These are phyloP conservation scores for Linnemannia elongata DNA, from an alignment of 192 early-diverging fungal genomes.

Conservation along the genomic window DNA sequence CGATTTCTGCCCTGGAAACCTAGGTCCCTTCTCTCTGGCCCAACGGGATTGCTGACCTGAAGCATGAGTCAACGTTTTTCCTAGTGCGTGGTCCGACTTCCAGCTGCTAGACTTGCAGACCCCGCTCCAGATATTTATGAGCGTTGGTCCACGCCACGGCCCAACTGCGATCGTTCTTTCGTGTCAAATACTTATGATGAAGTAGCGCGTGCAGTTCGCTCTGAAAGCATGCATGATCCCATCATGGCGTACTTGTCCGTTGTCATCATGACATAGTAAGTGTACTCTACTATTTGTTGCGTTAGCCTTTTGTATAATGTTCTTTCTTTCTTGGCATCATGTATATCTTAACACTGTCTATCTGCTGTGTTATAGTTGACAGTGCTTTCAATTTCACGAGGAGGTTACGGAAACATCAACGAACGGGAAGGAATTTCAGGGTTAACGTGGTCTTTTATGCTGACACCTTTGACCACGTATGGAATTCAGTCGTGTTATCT, in stretches of 20 bases:
- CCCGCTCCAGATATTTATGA: conserved; percentile 25
- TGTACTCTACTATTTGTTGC: not conserved
- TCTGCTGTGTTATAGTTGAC: not conserved
- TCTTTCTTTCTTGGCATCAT: too few relatives aligned
- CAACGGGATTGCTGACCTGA: conserved; percentile 27
- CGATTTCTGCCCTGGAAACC: not conserved
- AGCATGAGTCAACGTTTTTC: conserved; percentile 13
- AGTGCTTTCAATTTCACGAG: too few relatives aligned
- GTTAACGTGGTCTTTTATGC: conserved; percentile 11
- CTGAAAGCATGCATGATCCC: conserved; percentile 22
- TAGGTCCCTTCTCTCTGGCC: conserved; percentile 6
- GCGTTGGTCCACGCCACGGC: conserved; percentile 10
- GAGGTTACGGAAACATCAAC: conserved; percentile 13
- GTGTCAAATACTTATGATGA: conserved; percentile 19
- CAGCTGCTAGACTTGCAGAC: not conserved
- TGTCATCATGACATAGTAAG: conserved; percentile 31
- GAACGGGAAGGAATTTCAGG: conserved; percentile 10
- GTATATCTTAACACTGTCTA: too few relatives aligned
- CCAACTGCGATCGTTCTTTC: conserved; percentile 17
- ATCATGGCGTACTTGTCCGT: conserved; percentile 16
- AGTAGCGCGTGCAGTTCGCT: conserved; percentile 5
- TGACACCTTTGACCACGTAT: not conserved
- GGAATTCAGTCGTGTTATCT: not conserved
- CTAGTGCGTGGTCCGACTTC: not conserved
- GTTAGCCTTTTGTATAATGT: too few relatives aligned